Evolutionary conservation across 257 asterid genomes (phyloP).

Genomic region (Solanum chmielewskii): DNA sequence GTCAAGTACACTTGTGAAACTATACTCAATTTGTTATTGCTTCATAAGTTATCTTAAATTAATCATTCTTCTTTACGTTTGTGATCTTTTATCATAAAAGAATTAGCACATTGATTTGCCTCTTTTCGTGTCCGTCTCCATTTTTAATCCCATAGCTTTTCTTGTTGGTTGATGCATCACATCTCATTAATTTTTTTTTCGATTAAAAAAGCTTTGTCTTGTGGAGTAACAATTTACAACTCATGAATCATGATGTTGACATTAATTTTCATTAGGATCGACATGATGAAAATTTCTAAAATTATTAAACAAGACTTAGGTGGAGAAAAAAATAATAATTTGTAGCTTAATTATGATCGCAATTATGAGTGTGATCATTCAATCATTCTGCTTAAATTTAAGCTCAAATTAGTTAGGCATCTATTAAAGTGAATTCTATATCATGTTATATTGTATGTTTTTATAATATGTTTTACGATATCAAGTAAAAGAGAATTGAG

Average conservation of each 20-base stretch:
- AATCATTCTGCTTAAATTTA: not conserved
- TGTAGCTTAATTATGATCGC: not conserved
- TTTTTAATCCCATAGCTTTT: not conserved
- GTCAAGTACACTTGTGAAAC: no score
- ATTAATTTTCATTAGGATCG: not conserved
- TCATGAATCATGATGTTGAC: not conserved
- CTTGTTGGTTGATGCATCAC: not conserved
- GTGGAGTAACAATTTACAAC: not conserved
- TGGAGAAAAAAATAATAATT: not conserved
- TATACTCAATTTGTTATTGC: no score
- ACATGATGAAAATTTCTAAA: not conserved
- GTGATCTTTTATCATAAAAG: no score
- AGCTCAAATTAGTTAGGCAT: not conserved
- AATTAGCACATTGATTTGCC: no score
- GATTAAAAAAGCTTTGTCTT: not conserved
- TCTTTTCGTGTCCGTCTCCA: not conserved
- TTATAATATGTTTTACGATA: not conserved
- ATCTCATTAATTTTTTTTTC: not conserved
- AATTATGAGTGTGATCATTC: not conserved
- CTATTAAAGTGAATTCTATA: not conserved
- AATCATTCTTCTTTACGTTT: not conserved
- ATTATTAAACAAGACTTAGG: not conserved
- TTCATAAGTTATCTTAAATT: not conserved
- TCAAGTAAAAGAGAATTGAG: fast-evolving
- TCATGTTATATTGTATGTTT: not conserved